These are phyloP conservation scores for Lentinula detonsa DNA, from an alignment of 768 basidiomycete genomes.

Conservation along the genomic window DNA sequence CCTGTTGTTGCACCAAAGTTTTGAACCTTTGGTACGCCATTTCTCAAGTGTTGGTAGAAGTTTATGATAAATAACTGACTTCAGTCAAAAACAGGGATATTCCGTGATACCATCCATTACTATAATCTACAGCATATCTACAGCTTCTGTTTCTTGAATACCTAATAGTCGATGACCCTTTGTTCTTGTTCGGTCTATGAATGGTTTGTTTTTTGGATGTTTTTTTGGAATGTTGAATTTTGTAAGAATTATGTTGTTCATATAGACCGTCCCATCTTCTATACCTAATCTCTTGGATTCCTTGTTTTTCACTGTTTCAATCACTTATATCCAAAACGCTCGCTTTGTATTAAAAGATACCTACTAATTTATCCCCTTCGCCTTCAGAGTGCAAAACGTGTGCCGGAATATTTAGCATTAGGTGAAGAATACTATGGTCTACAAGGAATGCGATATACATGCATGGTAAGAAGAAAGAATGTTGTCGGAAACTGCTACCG, in stretches of 20 bases:
- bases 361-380: background rate
- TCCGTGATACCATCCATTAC: background rate
- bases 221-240: background rate
- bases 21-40: background rate
- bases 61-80: background rate
- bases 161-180: background rate
- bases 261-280: background rate
- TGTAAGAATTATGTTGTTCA: background rate
- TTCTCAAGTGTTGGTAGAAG: background rate
- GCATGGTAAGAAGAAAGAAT: background rate
- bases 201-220: background rate
- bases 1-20: background rate
- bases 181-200: background rate
- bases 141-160: background rate
- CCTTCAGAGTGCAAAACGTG: background rate
- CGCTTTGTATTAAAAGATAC: background rate
- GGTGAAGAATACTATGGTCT: background rate
- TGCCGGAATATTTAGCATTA: background rate
- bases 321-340: background rate
- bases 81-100: background rate
- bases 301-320: background rate
- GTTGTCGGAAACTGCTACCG: background rate
- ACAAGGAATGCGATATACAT: conserved; percentile 1
- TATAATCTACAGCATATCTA: background rate
- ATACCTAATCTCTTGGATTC: background rate